Evolutionary conservation across 331 rosid genomes (phyloP), one percentile per base, ranked within the genome.

Genomic region (Acacia concinna): DNA sequence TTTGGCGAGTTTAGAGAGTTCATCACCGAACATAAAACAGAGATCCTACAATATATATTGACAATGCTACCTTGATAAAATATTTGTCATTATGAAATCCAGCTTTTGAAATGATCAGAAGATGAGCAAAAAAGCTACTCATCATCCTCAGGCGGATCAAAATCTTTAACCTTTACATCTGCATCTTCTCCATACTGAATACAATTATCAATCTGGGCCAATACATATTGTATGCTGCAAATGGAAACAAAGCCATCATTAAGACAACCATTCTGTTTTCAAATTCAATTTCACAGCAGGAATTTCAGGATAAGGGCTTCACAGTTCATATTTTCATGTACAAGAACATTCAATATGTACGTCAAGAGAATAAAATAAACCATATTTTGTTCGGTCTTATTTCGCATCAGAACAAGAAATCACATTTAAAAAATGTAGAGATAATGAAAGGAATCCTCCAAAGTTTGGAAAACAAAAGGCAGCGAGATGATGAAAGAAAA

Each of bases 181-280:
- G 91, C 92, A 76, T 91, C 97, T 87, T 93, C 97, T 74, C 97
- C 92, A 65, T 63, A 93, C 78, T 87, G 94, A 71, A 91, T 82
- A 88, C 85, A 80, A 68, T 75, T 84, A 78, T 89, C 98, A 37
- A 92, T 92, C 86, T 92, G 97, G 51, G 84, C 83, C 88, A 91
- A 66, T 30, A 89, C 84, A n/a, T 90, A 90, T 21, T 44, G 84
- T 78, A 90, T 79, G 27, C 99, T 96, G 97, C 44, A 81, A 79
- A 82, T 73, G 43, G 73, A 52, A 83, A 86, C 18, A 72, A 68
- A 82, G 32, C 70, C 56, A 78, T 23, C 31, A 18, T 67, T 12
- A 71, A 74, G 34, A 30, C 34, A 75, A 30, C 6, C 25, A 62
- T 20, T 8, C 43, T 37, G 30, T 9, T 35, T 66, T 8, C 12